Percentiles rank a stretch among this genome's conserved stretches.
phyloP scores from a whole-genome alignment of 345 rosid species.

The Hibiscus syriacus region DNA sequence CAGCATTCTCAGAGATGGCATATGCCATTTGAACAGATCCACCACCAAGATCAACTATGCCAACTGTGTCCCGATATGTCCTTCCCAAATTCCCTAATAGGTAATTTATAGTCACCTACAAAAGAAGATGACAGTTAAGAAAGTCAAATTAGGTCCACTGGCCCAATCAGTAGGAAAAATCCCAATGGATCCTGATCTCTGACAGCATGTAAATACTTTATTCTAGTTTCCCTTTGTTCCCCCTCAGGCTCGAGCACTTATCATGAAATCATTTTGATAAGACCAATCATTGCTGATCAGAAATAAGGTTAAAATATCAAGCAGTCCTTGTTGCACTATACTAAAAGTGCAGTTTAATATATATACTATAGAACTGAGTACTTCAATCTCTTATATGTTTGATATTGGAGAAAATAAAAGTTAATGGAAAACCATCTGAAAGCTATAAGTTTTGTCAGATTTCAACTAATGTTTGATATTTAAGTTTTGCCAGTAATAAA shows the following conservation, averaged over 20 bases:
- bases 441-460: background rate
- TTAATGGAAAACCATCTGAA: background rate
- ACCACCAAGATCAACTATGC: conserved; percentile 98
- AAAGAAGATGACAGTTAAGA: conserved; percentile 6
- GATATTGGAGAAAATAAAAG: background rate
- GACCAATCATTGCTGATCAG: background rate
- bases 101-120: conserved; percentile 91
- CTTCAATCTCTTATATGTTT: background rate
- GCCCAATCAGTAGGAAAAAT: background rate
- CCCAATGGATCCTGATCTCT: background rate
- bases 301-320: background rate
- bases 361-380: background rate
- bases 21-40: conserved; percentile 99
- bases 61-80: conserved; percentile 68
- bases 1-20: conserved; percentile 78
- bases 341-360: background rate
- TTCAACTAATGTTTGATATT: background rate
- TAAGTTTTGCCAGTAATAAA: too few species aligned
- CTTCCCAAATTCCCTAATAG: conserved; percentile 74
- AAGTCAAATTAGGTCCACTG: background rate
- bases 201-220: background rate
- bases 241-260: background rate
- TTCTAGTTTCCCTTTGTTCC: background rate
- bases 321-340: background rate
- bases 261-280: background rate